These are phyloP conservation scores for Parasitella parasitica DNA, from an alignment of 371 early-diverging fungal species.

Conservation along the genomic window DNA sequence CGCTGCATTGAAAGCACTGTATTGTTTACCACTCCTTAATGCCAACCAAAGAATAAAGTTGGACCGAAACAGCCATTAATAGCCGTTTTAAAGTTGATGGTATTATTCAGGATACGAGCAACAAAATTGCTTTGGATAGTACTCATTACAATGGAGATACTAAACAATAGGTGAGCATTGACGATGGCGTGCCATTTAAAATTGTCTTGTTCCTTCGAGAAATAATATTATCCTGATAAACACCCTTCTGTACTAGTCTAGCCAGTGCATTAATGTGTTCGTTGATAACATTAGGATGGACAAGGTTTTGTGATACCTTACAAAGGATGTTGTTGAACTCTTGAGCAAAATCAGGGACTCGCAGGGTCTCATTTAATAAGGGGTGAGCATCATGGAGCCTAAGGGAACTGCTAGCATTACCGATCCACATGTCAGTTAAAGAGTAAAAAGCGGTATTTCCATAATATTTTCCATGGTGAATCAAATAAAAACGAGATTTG, in stretches of 20 bases:
- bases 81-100: background rate
- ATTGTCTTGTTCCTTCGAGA: background rate
- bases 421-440: constrained; percentile 5
- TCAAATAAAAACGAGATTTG: background rate
- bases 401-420: constrained; percentile 18
- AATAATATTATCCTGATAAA: constrained; percentile 21
- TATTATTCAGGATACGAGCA: background rate
- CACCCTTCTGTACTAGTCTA: constrained; percentile 21
- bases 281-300: constrained; percentile 13
- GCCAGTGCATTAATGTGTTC: constrained; percentile 17
- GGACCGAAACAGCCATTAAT: background rate
- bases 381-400: constrained; percentile 2
- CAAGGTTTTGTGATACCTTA: constrained; percentile 7
- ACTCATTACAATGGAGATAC: background rate
- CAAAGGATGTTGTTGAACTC: constrained; percentile 11
- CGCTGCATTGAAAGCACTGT: background rate
- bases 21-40: background rate
- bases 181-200: background rate
- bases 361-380: constrained; percentile 8
- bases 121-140: background rate
- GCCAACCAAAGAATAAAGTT: background rate
- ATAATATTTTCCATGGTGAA: background rate
- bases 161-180: background rate
- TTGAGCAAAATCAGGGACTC: constrained; percentile 17
- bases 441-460: background rate